Base-by-base conservation (phyloP, 1,284 basidiomycete species). In the Salmacisia buchloeana region DNA sequence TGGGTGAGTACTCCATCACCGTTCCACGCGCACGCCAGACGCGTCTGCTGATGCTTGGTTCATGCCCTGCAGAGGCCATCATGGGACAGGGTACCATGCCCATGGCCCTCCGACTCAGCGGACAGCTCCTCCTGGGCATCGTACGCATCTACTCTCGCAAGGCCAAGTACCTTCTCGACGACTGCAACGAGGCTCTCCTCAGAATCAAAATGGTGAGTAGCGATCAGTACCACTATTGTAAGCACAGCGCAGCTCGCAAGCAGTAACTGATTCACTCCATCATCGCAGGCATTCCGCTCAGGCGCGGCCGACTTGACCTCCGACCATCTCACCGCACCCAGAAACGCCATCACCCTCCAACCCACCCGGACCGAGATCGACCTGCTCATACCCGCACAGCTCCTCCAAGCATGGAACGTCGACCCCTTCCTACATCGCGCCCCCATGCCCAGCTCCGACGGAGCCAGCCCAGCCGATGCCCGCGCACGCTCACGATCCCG, bases 141-240 rank as follows among this genome's bases (percentile, higher is more conserved):
- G 92, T 94, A 58, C 87, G 96, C 65, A 97, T 98, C 77, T 97
- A 98, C 82, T 94, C 92, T 74, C 86, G 94, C 58, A 97, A 98
- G 81, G 92, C 93, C 25, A 96, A 97, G 78, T 98, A 98, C 82
- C 85, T 98, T 2, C 83, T 97, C 70, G 94, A 98, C 76, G 94
- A 98, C 80, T 97, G 94, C 80, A 94, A 94, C 74, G 96, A 98
- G 80, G 92, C 94, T 0, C 83, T 97, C 63, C 82, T 94, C 60
- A 93, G 94, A 80, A 94, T 98, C 65, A 94, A 94, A 80, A 90
- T 96, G 87, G 92, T 91, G 63, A 36, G 41, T 27, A n/a, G n/a
- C n/a, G n/a, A n/a, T n/a, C n/a, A n/a, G n/a, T n/a, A 13, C n/a
- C n/a, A 27, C 10, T 52, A 31, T 59, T 41, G 15, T n/a, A 15